These are phyloP conservation scores for Torulaspora gathmanii DNA, from an alignment of 805 yeast genomes.

Conservation along the genomic window DNA sequence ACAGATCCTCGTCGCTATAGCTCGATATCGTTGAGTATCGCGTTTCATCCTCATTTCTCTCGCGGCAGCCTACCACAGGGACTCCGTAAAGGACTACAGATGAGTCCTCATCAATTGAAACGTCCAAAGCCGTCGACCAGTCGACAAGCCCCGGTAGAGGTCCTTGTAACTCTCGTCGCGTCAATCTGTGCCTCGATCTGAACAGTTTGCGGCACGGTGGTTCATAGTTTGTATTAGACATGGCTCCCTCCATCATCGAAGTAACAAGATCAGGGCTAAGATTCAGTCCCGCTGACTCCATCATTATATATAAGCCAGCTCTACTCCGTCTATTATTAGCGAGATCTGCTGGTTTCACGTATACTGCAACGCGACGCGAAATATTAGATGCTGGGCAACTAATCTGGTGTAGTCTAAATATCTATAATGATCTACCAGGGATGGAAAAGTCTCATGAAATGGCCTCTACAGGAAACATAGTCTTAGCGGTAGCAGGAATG, in stretches of 20 bases:
- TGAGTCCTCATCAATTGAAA: constrained; percentile 14
- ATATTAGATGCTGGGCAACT: not conserved
- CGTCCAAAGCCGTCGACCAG: constrained; percentile 14
- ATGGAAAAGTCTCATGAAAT: not conserved
- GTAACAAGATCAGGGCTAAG: not conserved
- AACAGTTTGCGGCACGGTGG: constrained; percentile 20
- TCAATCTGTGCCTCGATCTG: constrained; percentile 17
- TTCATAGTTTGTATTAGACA: constrained; percentile 9
- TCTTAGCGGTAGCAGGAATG: constrained; percentile 31
- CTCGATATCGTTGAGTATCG: constrained; percentile 8
- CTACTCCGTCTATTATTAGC: not conserved
- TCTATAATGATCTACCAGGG: not conserved
- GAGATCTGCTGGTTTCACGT: constrained; percentile 1
- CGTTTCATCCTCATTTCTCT: not conserved
- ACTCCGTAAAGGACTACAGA: constrained; percentile 15
- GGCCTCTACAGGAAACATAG: constrained; percentile 9
- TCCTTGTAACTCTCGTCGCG: constrained; percentile 15
- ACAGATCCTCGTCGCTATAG: constrained; percentile 7
- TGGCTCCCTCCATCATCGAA: not conserved
- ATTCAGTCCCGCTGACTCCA: not conserved
- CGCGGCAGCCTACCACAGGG: constrained; percentile 12
- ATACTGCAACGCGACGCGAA: not conserved
- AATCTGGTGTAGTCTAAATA: not conserved
- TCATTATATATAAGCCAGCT: not conserved
- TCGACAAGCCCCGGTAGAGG: constrained; percentile 4